These are phyloP conservation scores for Oenanthe javanica DNA, from an alignment of 140 eudicot genomes.

Conservation along the genomic window DNA sequence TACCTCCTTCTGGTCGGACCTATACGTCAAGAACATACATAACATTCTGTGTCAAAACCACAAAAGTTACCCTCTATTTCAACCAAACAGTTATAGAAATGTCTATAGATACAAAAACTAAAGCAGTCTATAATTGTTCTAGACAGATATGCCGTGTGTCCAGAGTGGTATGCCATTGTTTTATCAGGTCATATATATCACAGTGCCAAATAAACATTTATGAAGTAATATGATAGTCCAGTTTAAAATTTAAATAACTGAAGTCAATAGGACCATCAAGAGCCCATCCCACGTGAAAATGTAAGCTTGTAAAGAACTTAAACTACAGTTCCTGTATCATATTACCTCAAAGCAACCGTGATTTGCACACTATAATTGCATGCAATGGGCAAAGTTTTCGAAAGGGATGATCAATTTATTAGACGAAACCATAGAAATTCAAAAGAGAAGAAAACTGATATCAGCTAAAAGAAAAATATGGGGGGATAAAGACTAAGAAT, in stretches of 20 bases:
- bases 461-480: background rate
- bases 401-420: background rate
- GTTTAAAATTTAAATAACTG: background rate
- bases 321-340: background rate
- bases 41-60: background rate
- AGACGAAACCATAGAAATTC: background rate
- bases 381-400: background rate
- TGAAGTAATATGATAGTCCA: background rate
- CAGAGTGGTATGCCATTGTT: background rate
- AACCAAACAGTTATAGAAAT: background rate
- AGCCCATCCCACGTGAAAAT: background rate
- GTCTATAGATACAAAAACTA: slow-evolving; percentile 1
- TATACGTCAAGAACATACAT: slow-evolving; percentile 25
- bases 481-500: background rate
- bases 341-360: background rate
- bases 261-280: background rate
- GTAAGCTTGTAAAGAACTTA: background rate
- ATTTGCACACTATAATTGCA: background rate
- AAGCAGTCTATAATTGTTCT: background rate
- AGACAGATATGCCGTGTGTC: background rate
- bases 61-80: background rate
- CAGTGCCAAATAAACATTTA: background rate
- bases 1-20: slow-evolving; percentile 66
- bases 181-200: too few species aligned
- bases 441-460: background rate